phyloP scores from a whole-genome alignment of 2,329 filamentous ascomycete species.

The Aspergillus pseudoterreus region DNA sequence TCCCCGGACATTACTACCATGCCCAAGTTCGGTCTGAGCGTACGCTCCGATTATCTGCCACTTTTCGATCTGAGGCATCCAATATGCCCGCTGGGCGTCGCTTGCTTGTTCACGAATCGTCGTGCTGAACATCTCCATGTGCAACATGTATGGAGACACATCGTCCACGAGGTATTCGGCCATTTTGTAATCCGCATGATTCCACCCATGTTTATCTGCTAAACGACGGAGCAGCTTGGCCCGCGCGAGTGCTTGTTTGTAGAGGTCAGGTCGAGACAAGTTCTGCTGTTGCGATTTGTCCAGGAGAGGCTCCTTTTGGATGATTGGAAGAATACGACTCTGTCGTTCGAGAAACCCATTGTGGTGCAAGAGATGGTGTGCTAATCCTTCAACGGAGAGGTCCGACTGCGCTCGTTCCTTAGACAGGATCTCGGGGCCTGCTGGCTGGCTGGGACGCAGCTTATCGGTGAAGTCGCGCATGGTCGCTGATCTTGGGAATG shows the following conservation, averaged over 20 bases:
- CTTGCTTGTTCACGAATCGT: conserved; percentile 50
- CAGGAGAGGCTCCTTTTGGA: conserved; percentile 48
- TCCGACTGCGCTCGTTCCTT: conserved; percentile 44
- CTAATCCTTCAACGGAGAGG: conserved; percentile 43
- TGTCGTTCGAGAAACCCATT: conserved; percentile 50
- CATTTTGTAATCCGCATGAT: conserved; percentile 49
- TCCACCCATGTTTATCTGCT: conserved; percentile 46
- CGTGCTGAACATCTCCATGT: conserved; percentile 50
- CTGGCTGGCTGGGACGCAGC: conserved; percentile 44
- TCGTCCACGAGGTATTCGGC: conserved; percentile 52
- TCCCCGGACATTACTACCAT: conserved; percentile 51
- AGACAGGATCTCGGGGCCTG: conserved; percentile 45
- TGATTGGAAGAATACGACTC: conserved; percentile 41
- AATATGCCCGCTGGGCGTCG: conserved; percentile 46
- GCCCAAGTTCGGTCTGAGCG: conserved; percentile 51
- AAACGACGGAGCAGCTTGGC: conserved; percentile 50
- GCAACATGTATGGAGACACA: conserved; percentile 51
- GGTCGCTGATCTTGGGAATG: background rate
- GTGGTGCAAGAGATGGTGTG: conserved; percentile 44
- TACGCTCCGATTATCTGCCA: conserved; percentile 52
- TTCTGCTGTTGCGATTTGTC: conserved; percentile 50
- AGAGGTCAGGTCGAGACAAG: conserved; percentile 49
- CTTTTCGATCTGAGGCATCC: conserved; percentile 48
- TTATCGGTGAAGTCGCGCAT: conserved; percentile 47
- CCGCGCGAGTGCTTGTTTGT: conserved; percentile 50